Percentiles rank a stretch among this genome's conserved stretches.
phyloP scores from a whole-genome alignment of 495 filamentous ascomycete species.

The Trichoderma orchidacearum region DNA sequence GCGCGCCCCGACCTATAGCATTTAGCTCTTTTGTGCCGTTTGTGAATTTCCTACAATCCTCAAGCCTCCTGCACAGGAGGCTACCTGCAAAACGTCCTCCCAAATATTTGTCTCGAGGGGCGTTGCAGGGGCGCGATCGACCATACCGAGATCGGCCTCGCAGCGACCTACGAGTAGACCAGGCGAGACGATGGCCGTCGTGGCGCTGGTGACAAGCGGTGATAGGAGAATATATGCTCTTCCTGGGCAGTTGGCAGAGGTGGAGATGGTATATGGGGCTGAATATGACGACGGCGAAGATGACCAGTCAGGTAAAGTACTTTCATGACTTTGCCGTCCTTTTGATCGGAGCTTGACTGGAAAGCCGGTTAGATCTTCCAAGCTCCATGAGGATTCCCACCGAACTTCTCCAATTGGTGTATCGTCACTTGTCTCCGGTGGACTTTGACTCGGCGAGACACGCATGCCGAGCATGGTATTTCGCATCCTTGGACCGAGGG shows the following conservation, averaged over 20 bases:
- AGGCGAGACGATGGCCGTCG: not conserved
- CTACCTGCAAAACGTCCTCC: not conserved
- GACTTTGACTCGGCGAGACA: slow-evolving; percentile 57
- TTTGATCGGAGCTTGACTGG: not conserved
- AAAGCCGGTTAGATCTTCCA: not conserved
- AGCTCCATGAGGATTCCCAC: slow-evolving; percentile 27
- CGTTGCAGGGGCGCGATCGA: not conserved
- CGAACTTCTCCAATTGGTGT: slow-evolving; percentile 51
- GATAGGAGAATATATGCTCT: not conserved
- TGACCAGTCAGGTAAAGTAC: not conserved
- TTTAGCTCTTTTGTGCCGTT: too few species aligned
- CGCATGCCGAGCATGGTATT: slow-evolving; percentile 54
- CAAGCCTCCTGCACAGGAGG: not conserved
- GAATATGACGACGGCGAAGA: not conserved
- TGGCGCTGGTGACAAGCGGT: not conserved
- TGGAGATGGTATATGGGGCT: not conserved
- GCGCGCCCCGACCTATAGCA: too few species aligned
- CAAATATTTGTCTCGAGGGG: not conserved
- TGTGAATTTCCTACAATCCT: too few species aligned
- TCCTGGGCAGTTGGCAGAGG: not conserved
- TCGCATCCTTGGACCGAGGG: slow-evolving; percentile 39
- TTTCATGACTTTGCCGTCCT: not conserved
- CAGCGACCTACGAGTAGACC: not conserved
- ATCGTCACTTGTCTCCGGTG: slow-evolving; percentile 35
- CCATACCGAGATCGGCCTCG: not conserved